These are phyloP conservation scores for Syzygium syzygioides DNA, from an alignment of 441 rosid species.

Conservation along the genomic window DNA sequence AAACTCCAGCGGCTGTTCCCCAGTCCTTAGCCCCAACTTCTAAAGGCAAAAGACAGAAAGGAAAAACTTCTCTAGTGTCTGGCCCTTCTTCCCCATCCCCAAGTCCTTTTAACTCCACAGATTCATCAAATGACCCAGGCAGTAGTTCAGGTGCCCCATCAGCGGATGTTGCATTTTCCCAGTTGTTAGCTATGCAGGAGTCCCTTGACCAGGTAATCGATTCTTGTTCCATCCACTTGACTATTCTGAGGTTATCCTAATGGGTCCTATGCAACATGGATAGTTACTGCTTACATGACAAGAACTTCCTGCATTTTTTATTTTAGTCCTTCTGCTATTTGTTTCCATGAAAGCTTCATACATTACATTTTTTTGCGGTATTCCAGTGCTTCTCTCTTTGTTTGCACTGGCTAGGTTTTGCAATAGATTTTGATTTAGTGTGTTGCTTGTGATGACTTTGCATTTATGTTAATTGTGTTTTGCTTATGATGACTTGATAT, in stretches of 20 bases:
- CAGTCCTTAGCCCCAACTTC: conserved; percentile 23
- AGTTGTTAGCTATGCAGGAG: conserved; percentile 33
- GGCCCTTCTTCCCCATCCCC: conserved; percentile 30
- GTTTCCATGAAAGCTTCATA: neutral
- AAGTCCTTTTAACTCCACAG: conserved; percentile 36
- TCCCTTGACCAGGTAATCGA: conserved; percentile 35
- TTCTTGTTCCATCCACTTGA: neutral
- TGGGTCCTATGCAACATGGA: neutral
- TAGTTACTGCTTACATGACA: neutral
- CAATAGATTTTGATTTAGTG: neutral
- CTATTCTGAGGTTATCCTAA: neutral
- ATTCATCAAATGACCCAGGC: conserved; percentile 36
- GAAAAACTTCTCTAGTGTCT: conserved; percentile 31
- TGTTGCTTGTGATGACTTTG: neutral
- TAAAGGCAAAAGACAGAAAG: conserved; percentile 36
- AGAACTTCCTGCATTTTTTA: neutral
- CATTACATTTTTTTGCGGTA: neutral
- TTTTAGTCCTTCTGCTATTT: neutral
- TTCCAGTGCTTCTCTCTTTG: neutral
- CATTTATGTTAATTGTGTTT: neutral
- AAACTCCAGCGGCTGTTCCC: conserved; percentile 12
- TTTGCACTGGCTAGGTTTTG: neutral
- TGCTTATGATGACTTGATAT: neutral
- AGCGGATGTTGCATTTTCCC: conserved; percentile 27
- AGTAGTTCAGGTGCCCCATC: conserved; percentile 31